Conservation (phyloP, 495 filamentous ascomycete species). For the Aspergillus bertholletiae region DNA sequence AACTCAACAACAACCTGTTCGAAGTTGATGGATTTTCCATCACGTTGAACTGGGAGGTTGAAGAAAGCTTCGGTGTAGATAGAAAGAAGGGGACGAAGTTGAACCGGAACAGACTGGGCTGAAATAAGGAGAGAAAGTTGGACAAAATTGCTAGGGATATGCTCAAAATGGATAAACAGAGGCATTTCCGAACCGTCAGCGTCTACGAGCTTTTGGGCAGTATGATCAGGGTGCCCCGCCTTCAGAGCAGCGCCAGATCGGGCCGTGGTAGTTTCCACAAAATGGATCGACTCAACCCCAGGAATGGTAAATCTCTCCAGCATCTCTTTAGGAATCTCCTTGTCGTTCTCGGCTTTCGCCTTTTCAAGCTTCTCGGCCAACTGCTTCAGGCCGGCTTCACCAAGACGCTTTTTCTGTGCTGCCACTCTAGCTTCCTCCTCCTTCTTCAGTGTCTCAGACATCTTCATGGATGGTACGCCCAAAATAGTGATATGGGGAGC, state of each 20-base stretch:
- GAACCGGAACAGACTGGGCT: conserved; percentile 66
- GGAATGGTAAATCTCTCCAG: conserved; percentile 81
- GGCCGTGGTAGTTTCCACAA: conserved; percentile 84
- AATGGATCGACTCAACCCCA: conserved; percentile 81
- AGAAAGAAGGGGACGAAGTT: conserved; percentile 75
- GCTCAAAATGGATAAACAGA: conserved; percentile 95
- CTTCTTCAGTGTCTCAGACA: conserved; percentile 69
- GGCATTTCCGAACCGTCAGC: conserved; percentile 59
- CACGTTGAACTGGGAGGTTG: conserved; percentile 76
- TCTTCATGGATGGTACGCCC: conserved; percentile 70
- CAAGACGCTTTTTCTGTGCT: conserved; percentile 57
- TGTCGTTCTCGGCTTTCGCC: conserved; percentile 78
- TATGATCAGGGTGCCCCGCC: conserved; percentile 62
- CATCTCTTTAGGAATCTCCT: conserved; percentile 69
- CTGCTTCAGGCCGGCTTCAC: conserved; percentile 63
- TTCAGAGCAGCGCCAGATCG: conserved; percentile 75
- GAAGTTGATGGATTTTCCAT: conserved; percentile 77
- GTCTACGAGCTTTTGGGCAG: conserved; percentile 75
- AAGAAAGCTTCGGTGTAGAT: conserved; percentile 92
- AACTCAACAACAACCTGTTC: conserved; percentile 87
- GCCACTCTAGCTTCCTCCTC: conserved; percentile 60
- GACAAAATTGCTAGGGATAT: conserved; percentile 87
- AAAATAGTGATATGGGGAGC: conserved; percentile 83
- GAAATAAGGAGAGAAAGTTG: conserved; percentile 74
- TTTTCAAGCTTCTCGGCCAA: conserved; percentile 72